phyloP scores from a whole-genome alignment of 1,284 basidiomycete species.

The Erythrobasidium hasegawianum region DNA sequence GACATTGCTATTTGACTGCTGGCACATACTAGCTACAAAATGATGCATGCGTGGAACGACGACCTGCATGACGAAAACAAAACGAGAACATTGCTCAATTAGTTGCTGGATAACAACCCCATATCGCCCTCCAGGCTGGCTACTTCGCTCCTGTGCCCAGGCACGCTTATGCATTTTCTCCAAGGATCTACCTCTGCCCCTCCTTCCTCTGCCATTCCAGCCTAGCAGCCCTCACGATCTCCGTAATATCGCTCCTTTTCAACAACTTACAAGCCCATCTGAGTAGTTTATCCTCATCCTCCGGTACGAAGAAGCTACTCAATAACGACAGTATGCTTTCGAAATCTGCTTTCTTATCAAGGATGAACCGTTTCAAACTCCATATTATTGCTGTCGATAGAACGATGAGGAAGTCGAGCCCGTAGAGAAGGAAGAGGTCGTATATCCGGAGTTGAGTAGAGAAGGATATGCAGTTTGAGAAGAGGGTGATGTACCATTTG shows the following conservation, averaged over 20 bases:
- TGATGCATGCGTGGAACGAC: too few species aligned
- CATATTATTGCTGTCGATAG: constrained; percentile 83
- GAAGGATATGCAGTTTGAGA: constrained; percentile 89
- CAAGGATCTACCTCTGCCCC: background rate
- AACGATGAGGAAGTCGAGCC: constrained; percentile 79
- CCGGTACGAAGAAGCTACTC: constrained; percentile 85
- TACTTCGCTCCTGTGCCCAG: too few species aligned
- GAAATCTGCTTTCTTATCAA: constrained; percentile 71
- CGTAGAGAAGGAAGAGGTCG: constrained; percentile 89
- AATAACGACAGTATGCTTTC: constrained; percentile 82
- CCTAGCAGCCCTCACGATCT: background rate
- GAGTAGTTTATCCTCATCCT: constrained; percentile 75
- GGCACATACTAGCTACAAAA: too few species aligned
- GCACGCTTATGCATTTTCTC: too few species aligned
- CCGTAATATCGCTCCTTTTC: constrained; percentile 47
- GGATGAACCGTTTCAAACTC: constrained; percentile 77
- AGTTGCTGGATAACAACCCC: too few species aligned
- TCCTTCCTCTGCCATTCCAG: constrained; percentile 2
- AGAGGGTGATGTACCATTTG: constrained; percentile 97
- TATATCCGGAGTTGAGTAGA: constrained; percentile 89
- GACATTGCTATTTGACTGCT: too few species aligned
- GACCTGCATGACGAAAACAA: too few species aligned
- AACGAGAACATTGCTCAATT: too few species aligned
- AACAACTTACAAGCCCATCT: constrained; percentile 73
- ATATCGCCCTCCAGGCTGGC: too few species aligned